These are phyloP conservation scores for Daldinia vernicosa DNA, from an alignment of 495 filamentous ascomycete genomes.

Conservation along the genomic window DNA sequence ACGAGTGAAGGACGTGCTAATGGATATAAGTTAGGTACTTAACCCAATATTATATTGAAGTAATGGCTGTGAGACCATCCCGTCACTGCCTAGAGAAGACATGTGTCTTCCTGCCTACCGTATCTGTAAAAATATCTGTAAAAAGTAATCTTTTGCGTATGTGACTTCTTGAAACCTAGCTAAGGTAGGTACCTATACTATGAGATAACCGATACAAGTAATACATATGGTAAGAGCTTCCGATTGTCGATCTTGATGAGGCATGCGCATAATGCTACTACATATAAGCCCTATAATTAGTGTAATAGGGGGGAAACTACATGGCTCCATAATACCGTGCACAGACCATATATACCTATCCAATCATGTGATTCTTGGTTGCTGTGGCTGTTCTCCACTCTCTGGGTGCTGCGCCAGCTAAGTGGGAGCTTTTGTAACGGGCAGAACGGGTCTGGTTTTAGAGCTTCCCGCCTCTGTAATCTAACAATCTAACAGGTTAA, in stretches of 20 bases:
- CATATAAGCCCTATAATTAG: neutral
- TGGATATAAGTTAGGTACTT: neutral
- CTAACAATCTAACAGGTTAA: neutral
- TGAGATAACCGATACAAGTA: neutral
- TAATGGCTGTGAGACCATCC: neutral
- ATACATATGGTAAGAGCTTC: neutral
- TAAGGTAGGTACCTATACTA: too few relatives aligned
- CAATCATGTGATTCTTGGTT: slow-evolving; percentile 32
- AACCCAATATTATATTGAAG: neutral
- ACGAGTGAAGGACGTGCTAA: neutral
- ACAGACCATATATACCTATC: slow-evolving; percentile 8
- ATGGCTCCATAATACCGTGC: neutral
- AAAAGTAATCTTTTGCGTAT: neutral
- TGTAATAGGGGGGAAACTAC: neutral
- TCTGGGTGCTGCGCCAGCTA: slow-evolving; percentile 33
- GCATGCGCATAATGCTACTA: neutral
- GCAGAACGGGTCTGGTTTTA: slow-evolving; percentile 26
- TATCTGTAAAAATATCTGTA: neutral
- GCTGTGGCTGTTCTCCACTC: slow-evolving; percentile 34
- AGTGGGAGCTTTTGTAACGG: slow-evolving; percentile 30
- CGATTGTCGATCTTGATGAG: neutral
- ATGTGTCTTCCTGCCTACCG: neutral
- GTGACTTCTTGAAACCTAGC: neutral
- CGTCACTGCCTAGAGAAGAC: neutral
- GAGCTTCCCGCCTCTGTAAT: slow-evolving; percentile 24